These are phyloP conservation scores for Candida sp. DNA, from an alignment of 1,139 yeast species.

Conservation along the genomic window DNA sequence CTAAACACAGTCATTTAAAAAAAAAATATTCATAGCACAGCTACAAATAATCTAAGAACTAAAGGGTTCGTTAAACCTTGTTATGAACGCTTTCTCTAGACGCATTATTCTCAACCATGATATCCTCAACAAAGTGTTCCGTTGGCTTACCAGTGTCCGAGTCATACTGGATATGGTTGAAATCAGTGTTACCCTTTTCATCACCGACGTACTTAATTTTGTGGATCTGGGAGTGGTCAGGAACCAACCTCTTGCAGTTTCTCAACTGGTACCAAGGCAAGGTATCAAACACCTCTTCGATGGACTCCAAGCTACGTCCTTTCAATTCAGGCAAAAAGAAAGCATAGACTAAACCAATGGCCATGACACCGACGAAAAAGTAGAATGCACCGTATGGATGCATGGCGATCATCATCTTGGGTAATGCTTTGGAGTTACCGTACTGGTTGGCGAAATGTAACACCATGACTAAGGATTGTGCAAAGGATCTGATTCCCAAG, in stretches of 20 bases:
- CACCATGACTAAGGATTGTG: conserved; percentile 58
- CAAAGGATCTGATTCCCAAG: conserved; percentile 54
- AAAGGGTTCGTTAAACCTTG: conserved; percentile 4
- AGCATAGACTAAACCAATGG: conserved; percentile 48
- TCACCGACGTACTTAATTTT: conserved; percentile 23
- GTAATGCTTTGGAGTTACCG: conserved; percentile 62
- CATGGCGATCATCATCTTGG: conserved; percentile 53
- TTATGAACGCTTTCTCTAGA: conserved; percentile 8
- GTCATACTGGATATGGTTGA: conserved; percentile 22
- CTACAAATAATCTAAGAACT: neutral
- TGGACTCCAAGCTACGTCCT: conserved; percentile 58
- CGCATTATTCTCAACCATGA: conserved; percentile 4
- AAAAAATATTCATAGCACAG: neutral
- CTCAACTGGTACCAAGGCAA: conserved; percentile 64
- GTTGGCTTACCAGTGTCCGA: conserved; percentile 18
- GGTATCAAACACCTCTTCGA: conserved; percentile 56
- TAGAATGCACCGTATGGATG: conserved; percentile 57
- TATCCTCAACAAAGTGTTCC: conserved; percentile 17
- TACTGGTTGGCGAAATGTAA: conserved; percentile 64
- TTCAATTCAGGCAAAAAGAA: conserved; percentile 58
- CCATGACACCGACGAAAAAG: conserved; percentile 52
- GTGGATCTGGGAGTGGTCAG: conserved; percentile 54
- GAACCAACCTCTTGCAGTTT: conserved; percentile 53
- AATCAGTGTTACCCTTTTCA: conserved; percentile 24
- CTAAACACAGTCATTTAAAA: neutral